phyloP scores from a whole-genome alignment of 148 eudicot genomes.

The Rhododendron williamsianum region DNA sequence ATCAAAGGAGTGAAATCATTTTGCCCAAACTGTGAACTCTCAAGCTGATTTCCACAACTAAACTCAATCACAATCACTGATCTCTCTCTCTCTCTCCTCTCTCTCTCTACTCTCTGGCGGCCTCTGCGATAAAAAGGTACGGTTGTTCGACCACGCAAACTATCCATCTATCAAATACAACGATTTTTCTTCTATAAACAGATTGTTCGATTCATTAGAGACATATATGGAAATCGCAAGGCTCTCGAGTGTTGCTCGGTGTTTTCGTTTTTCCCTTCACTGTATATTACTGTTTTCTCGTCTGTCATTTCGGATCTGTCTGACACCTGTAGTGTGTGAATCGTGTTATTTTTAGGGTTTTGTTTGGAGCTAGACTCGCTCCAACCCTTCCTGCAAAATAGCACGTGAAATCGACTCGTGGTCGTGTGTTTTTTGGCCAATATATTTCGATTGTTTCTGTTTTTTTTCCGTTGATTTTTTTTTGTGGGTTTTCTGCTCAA shows the following conservation, averaged over 20 bases:
- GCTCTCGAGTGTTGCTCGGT: conserved; percentile 7
- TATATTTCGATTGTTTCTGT: neutral
- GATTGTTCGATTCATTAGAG: neutral
- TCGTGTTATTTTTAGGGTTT: conserved; percentile 19
- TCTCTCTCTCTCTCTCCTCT: conserved; percentile 13
- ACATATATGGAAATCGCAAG: conserved; percentile 12
- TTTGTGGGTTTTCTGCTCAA: neutral
- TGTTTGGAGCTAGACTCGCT: conserved; percentile 9
- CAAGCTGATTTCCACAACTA: neutral
- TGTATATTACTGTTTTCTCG: conserved; percentile 10
- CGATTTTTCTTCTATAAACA: neutral
- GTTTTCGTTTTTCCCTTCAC: conserved; percentile 5
- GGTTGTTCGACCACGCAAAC: conserved; percentile 5
- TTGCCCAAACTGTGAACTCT: neutral
- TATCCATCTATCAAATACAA: neutral
- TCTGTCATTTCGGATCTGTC: conserved; percentile 52
- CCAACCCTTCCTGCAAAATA: neutral
- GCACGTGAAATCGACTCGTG: neutral
- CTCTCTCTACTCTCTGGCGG: conserved; percentile 17
- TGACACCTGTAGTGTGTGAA: conserved; percentile 21
- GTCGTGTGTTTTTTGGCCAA: neutral
- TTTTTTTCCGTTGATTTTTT: neutral
- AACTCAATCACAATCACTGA: neutral
- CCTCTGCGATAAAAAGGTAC: conserved; percentile 10
- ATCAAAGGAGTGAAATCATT: too few relatives aligned